These are phyloP conservation scores for Candida insectalens DNA, from an alignment of 805 yeast species.

Conservation along the genomic window DNA sequence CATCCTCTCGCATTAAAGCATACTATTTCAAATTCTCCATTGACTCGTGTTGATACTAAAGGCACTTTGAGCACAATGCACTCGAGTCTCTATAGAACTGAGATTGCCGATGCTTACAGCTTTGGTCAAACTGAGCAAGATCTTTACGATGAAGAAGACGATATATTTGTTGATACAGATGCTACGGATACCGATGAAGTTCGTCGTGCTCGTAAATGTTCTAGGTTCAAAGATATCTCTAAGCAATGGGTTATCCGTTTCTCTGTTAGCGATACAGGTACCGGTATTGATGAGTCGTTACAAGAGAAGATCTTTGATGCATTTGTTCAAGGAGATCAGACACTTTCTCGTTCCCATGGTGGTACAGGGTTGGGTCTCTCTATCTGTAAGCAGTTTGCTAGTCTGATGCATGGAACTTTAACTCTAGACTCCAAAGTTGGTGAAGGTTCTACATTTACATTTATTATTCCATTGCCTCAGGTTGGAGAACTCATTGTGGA, in stretches of 20 bases:
- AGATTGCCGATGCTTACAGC: constrained; percentile 31
- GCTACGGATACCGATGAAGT: constrained; percentile 11
- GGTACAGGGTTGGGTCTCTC: constrained; percentile 92
- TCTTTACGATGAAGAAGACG: constrained; percentile 12
- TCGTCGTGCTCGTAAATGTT: constrained; percentile 8
- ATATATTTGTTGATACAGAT: constrained; percentile 9
- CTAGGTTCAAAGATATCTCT: constrained; percentile 22
- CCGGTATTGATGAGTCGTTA: constrained; percentile 79
- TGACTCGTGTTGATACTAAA: constrained; percentile 5
- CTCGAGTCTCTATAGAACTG: constrained; percentile 28
- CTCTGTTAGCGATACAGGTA: constrained; percentile 83
- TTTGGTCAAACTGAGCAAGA: constrained; percentile 9
- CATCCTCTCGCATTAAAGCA: constrained; percentile 1
- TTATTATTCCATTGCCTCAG: constrained; percentile 69
- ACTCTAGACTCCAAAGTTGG: constrained; percentile 67
- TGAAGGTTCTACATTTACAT: constrained; percentile 74
- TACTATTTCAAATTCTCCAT: neutral
- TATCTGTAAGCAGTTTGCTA: constrained; percentile 84
- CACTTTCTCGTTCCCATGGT: constrained; percentile 81
- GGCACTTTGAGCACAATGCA: constrained; percentile 18
- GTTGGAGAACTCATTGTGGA: constrained; percentile 39
- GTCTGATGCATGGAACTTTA: constrained; percentile 78
- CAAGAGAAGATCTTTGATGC: constrained; percentile 90
- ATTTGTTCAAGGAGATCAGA: constrained; percentile 94
- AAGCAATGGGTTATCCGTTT: constrained; percentile 54